A percentile compares a stretch with the other conserved stretches of the same genome.
phyloP scores from a whole-genome alignment of 2,329 filamentous ascomycete species.

The Alternaria consortialis region DNA sequence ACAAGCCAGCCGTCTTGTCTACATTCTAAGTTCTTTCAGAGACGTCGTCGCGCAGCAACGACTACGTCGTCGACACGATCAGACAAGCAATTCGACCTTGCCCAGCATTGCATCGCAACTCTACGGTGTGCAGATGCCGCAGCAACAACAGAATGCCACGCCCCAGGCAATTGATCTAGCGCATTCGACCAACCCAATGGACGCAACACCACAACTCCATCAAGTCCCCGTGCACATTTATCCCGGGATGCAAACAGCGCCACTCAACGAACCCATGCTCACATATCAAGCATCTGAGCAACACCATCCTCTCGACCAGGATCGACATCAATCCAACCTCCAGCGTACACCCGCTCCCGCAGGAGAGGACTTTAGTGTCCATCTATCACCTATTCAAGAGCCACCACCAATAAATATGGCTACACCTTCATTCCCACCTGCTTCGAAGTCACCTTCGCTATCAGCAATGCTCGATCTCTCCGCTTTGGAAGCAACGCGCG shows the following conservation, averaged over 20 bases:
- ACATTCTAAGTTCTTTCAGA: constrained; percentile 51
- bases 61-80: constrained; percentile 36
- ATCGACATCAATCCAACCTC: constrained; percentile 6
- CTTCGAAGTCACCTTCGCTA: constrained; percentile 38
- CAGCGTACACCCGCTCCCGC: constrained; percentile 19
- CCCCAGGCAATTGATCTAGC: constrained; percentile 10
- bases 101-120: constrained; percentile 48
- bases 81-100: constrained; percentile 33
- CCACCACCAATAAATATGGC: constrained; percentile 19
- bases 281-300: constrained; percentile 15
- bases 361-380: constrained; percentile 36
- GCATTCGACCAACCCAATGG: constrained; percentile 24
- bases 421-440: constrained; percentile 16
- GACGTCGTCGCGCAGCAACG: constrained; percentile 50
- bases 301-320: not conserved
- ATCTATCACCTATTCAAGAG: constrained; percentile 44
- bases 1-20: constrained; percentile 51
- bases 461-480: constrained; percentile 51
- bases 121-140: constrained; percentile 34
- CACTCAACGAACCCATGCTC: constrained; percentile 26
- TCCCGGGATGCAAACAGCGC: constrained; percentile 45
- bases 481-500: constrained; percentile 43
- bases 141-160: constrained; percentile 19
- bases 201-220: constrained; percentile 36
- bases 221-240: constrained; percentile 50